Conservation (phyloP, 73 alveolate genomes). For the Paramecium octaurelia region DNA sequence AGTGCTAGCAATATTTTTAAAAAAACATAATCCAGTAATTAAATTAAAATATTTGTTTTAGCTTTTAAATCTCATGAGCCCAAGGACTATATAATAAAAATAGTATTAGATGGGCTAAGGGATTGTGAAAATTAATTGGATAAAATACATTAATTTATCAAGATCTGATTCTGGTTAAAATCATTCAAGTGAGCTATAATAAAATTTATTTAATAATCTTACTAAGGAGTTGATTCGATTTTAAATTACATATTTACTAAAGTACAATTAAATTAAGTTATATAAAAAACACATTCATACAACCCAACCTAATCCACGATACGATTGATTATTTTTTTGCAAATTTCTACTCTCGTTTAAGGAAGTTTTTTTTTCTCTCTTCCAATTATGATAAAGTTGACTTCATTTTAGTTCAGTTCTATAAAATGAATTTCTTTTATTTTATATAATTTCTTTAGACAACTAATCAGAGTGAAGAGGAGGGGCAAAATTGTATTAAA, state of each 20-base stretch:
- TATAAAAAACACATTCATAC: neutral
- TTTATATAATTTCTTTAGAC: neutral
- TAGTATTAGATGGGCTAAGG: neutral
- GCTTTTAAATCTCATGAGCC: too few relatives aligned
- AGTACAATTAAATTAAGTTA: neutral
- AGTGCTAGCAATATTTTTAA: too few relatives aligned
- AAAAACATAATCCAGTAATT: too few relatives aligned
- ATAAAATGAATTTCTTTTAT: neutral
- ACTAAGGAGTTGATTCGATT: neutral
- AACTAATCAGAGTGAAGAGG: neutral
- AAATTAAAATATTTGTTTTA: too few relatives aligned
- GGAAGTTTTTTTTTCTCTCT: neutral
- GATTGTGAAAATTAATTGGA: neutral
- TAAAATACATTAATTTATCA: neutral
- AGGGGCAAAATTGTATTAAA: neutral
- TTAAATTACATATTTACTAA: neutral
- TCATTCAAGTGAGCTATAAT: neutral
- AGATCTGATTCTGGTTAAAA: neutral
- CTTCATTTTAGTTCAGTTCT: neutral
- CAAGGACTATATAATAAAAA: too few relatives aligned
- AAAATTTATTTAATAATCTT: neutral
- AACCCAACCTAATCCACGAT: neutral
- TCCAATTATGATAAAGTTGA: neutral
- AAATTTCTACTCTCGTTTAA: neutral
- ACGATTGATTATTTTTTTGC: neutral